Evolutionary conservation across 2,329 filamentous ascomycete species (phyloP).

Genomic region (Sarocladiaceae sp.): DNA sequence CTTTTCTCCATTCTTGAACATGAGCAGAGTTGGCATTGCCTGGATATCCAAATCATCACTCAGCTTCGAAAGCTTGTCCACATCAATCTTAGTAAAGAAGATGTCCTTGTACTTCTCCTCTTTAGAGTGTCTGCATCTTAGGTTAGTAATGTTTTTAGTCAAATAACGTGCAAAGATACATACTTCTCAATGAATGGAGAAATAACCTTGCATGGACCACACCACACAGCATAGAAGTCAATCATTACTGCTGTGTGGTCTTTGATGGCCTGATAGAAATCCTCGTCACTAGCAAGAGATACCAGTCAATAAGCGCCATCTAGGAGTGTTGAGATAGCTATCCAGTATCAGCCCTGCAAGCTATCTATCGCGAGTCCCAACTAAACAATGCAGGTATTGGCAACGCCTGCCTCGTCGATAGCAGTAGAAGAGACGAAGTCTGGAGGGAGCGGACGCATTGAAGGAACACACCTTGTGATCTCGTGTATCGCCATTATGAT

Average conservation of each 20-base stretch:
- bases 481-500: too few relatives aligned
- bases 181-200: constrained; percentile 55
- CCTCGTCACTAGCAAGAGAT: too few relatives aligned
- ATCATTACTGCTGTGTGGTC: constrained; percentile 59
- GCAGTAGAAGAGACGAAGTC: too few relatives aligned
- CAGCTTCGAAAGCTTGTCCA: constrained; percentile 71
- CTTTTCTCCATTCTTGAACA: constrained; percentile 75
- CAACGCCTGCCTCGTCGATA: too few relatives aligned
- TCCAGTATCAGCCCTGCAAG: too few relatives aligned
- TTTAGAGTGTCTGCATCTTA: constrained; percentile 4
- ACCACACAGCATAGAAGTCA: constrained; percentile 84
- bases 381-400: too few relatives aligned
- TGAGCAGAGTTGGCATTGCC: constrained; percentile 82
- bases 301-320: too few relatives aligned
- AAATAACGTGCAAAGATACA: neutral
- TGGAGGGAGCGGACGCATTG: too few relatives aligned
- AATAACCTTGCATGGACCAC: constrained; percentile 86
- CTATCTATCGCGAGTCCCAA: too few relatives aligned
- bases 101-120: constrained; percentile 52
- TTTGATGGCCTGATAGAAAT: constrained; percentile 13
- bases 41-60: constrained; percentile 71
- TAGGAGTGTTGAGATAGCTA: too few relatives aligned
- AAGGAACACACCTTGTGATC: too few relatives aligned
- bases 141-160: neutral
- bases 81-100: constrained; percentile 81